Base-by-base conservation (phyloP, 345 rosid genomes). In the Adansonia digitata region DNA sequence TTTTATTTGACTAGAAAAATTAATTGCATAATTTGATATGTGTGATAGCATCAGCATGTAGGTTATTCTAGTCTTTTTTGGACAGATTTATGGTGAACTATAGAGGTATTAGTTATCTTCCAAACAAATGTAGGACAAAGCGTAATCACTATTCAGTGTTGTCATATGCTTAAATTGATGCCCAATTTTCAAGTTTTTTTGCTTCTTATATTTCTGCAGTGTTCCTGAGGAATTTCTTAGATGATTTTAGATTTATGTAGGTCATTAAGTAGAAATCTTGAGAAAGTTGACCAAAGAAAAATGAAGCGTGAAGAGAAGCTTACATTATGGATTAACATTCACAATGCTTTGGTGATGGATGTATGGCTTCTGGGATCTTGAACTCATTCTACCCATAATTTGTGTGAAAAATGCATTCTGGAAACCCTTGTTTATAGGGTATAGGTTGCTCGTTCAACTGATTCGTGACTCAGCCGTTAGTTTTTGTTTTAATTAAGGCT, bases 271-370 rank as follows among this genome's bases (percentile, higher is more conserved):
- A 84, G 82, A 37, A 85, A 75, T 79, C 98, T 93, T 22, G 98
- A 91, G 89, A 87, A 82, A 78, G 85, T 90, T 78, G 93, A 93
- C 72, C 92, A 87, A 0, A 79, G 78, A 81, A 87, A 85, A 84
- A 85, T 93, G 98, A 93, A 81, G 85, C 91, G 97, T 0, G 98
- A 31, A 31, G 34, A 31, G 34, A 31, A 31, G 34, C 34, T 31
- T 31, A 3, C 34, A 31, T 31, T 31, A 1, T 31, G 34, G 34
- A 31, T 31, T 61, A 93, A 93, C 81, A 84, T 91, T 79, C 97
- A 93, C 78, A 93, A 93, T 85, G 97, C 98, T 57, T 77, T 91
- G 79, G 85, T 88, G 76, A 91, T 93, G 97, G 97, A 93, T 80
- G 97, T 90, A 87, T 62, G 84, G 71, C 22, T 75, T 35, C 18